Conservation (phyloP, 2,329 filamentous ascomycete genomes). For the Alternaria hordeiaustralica region DNA sequence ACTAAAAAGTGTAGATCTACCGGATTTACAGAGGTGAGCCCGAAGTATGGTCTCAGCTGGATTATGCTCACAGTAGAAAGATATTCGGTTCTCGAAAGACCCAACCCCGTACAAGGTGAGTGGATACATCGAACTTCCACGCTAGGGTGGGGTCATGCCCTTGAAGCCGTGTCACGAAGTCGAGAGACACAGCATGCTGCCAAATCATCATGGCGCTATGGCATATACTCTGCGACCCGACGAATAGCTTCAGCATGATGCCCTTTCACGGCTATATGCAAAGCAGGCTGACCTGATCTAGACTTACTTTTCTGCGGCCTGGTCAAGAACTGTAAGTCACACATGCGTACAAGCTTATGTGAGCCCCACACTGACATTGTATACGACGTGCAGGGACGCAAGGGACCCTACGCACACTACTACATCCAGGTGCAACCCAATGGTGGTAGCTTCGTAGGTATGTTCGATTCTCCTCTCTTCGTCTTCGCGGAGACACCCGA, state of each 20-base stretch:
- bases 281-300: background rate
- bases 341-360: background rate
- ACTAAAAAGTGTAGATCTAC: conserved; percentile 63
- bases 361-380: conserved; percentile 26
- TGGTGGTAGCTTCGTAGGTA: conserved; percentile 71
- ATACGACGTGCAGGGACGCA: conserved; percentile 80
- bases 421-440: conserved; percentile 82
- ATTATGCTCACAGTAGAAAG: conserved; percentile 44
- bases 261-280: background rate
- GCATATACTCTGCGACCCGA: background rate
- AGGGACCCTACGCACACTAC: conserved; percentile 72
- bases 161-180: background rate
- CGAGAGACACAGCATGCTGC: background rate
- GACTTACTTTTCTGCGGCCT: conserved; percentile 2
- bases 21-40: conserved; percentile 73
- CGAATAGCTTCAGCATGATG: background rate
- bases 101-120: conserved; percentile 86
- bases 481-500: background rate
- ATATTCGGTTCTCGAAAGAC: conserved; percentile 83
- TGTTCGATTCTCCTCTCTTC: conserved; percentile 40
- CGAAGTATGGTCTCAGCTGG: background rate
- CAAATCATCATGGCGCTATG: background rate
- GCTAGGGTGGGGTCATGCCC: too few relatives aligned
- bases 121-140: background rate
- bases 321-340: conserved; percentile 1